Conservation (phyloP, 306 rosid genomes). For the Castanea sativa region DNA sequence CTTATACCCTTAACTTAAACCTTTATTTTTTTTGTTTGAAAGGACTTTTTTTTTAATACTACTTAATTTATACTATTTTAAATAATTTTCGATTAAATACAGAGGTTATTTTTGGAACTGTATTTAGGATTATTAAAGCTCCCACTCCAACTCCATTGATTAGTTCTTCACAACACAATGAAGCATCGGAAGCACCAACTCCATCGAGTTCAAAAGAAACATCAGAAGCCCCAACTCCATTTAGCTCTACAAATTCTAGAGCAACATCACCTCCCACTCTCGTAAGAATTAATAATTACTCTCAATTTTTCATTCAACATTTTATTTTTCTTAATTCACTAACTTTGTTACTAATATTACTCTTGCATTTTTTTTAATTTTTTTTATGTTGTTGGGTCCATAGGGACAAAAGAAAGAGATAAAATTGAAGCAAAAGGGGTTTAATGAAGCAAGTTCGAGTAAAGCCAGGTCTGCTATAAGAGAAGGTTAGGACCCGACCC, state of each 20-base stretch:
- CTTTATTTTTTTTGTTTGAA: too few species aligned
- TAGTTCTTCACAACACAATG: not conserved
- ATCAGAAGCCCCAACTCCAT: not conserved
- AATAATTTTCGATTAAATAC: too few species aligned
- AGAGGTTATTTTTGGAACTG: too few species aligned
- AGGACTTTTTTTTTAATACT: too few species aligned
- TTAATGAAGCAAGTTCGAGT: constrained; percentile 30
- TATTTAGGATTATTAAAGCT: not conserved
- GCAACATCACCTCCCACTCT: not conserved
- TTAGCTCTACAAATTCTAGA: not conserved
- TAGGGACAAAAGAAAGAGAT: constrained; percentile 27
- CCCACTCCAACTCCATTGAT: constrained; percentile 14
- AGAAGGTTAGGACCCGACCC: constrained; percentile 23
- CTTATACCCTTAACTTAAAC: too few species aligned
- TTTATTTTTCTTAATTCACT: too few species aligned
- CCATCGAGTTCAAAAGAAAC: not conserved
- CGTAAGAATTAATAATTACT: constrained; percentile 1
- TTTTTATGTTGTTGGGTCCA: not conserved
- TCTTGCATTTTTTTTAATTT: not conserved
- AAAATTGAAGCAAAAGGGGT: constrained; percentile 17
- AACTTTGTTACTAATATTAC: not conserved
- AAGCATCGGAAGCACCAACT: not conserved
- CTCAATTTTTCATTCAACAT: not conserved
- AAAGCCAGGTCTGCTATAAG: constrained; percentile 41
- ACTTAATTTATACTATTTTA: too few species aligned